phyloP scores from a whole-genome alignment of 768 basidiomycete genomes.

The Mycena metata region DNA sequence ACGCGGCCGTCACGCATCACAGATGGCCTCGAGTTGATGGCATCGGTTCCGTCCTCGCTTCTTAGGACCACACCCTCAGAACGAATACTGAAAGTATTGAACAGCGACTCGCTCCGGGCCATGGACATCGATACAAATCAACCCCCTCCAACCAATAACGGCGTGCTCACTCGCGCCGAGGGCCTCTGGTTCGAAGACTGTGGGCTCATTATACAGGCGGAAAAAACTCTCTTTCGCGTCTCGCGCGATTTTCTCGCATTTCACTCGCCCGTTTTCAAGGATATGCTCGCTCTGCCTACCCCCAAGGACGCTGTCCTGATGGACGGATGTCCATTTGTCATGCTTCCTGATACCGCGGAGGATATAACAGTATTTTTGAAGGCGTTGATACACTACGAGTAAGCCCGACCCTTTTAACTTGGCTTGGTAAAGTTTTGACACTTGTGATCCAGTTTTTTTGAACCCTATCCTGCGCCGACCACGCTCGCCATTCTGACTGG shows the following conservation, averaged over 20 bases:
- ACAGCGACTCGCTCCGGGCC: too few species aligned
- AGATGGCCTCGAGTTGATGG: too few species aligned
- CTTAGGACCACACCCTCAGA: too few species aligned
- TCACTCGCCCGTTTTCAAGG: constrained; percentile 20
- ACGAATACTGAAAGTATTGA: too few species aligned
- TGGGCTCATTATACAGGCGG: constrained; percentile 16
- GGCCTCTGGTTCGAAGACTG: constrained; percentile 9
- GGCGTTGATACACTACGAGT: constrained; percentile 13
- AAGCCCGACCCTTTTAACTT: not conserved
- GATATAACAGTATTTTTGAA: constrained; percentile 11
- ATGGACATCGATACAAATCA: too few species aligned
- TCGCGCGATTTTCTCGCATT: constrained; percentile 6
- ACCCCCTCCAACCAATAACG: too few species aligned
- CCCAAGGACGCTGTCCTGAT: not conserved
- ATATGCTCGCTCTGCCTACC: constrained; percentile 14
- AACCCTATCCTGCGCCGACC: constrained; percentile 6
- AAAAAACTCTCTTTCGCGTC: constrained; percentile 6
- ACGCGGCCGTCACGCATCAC: too few species aligned
- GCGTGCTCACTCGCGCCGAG: constrained; percentile 1
- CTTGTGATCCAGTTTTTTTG: constrained; percentile 11
- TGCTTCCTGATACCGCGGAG: constrained; percentile 6
- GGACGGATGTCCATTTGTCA: constrained; percentile 27
- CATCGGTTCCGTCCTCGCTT: too few species aligned
- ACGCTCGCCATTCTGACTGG: not conserved
- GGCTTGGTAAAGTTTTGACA: not conserved